Percentiles rank a stretch among this genome's conserved stretches.
Evolutionary conservation across 805 yeast genomes (phyloP).

Genomic region (Grigorovia transvaalensis): DNA sequence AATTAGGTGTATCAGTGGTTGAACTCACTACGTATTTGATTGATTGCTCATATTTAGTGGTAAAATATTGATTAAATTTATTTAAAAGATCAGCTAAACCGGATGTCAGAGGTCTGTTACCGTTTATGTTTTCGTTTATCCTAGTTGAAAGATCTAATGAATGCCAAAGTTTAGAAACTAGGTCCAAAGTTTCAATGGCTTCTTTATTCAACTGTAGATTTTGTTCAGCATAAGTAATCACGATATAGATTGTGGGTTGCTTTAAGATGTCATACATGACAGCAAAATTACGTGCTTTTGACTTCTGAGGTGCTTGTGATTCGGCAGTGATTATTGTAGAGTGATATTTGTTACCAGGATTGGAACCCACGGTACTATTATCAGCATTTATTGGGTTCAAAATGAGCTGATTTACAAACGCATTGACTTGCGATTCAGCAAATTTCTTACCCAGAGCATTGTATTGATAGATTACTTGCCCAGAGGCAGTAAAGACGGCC

Average conservation of each 20-base stretch:
- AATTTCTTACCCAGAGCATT: slow-evolving; percentile 22
- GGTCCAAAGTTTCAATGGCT: slow-evolving; percentile 33
- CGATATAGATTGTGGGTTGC: slow-evolving; percentile 26
- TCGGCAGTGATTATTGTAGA: neutral
- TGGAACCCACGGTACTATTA: neutral
- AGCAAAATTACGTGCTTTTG: slow-evolving; percentile 11
- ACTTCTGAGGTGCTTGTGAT: neutral
- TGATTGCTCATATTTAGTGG: slow-evolving; percentile 25
- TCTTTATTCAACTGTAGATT: slow-evolving; percentile 35
- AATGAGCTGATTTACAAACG: slow-evolving; percentile 20
- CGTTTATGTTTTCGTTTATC: slow-evolving; percentile 26
- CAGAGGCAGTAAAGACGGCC: slow-evolving; percentile 23
- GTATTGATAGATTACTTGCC: slow-evolving; percentile 23
- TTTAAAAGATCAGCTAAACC: slow-evolving; percentile 26
- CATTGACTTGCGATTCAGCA: slow-evolving; percentile 22
- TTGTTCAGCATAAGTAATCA: slow-evolving; percentile 35
- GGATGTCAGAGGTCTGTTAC: slow-evolving; percentile 21
- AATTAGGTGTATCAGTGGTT: slow-evolving; percentile 1
- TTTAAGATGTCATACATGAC: slow-evolving; percentile 24
- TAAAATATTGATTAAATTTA: slow-evolving; percentile 32
- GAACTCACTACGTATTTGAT: slow-evolving; percentile 4
- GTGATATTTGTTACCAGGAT: neutral
- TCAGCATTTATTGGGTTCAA: slow-evolving; percentile 16
- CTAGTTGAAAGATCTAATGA: slow-evolving; percentile 24
- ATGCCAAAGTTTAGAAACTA: slow-evolving; percentile 29